A percentile compares a stretch with the other conserved stretches of the same genome.
Conservation (phyloP, 2,329 filamentous ascomycete genomes). For the Monilinia fructigena region DNA sequence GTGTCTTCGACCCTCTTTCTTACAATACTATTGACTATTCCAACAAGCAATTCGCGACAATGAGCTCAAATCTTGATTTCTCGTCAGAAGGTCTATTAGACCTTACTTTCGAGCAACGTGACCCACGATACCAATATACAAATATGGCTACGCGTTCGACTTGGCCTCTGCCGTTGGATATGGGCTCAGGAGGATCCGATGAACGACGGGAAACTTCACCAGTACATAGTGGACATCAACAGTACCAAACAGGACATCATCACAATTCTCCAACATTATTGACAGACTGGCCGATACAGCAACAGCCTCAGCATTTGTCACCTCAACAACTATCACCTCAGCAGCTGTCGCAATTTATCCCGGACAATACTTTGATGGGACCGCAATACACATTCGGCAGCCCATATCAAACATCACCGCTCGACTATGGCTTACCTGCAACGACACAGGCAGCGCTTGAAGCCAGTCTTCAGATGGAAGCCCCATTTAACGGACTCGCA, state of each 20-base stretch:
- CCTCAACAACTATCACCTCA: constrained; percentile 37
- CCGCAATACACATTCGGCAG: constrained; percentile 37
- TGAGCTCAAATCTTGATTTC: constrained; percentile 58
- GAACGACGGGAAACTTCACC: constrained; percentile 39
- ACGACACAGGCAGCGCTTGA: constrained; percentile 63
- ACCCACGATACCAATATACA: constrained; percentile 53
- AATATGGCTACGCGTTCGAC: constrained; percentile 42
- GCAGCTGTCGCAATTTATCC: constrained; percentile 40
- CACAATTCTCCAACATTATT: constrained; percentile 50
- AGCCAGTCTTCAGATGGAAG: constrained; percentile 58
- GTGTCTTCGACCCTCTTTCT: constrained; percentile 39
- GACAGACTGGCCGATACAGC: constrained; percentile 59
- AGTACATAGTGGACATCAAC: constrained; percentile 46
- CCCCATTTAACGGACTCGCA: constrained; percentile 58
- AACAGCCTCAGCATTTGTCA: constrained; percentile 39
- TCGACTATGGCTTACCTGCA: constrained; percentile 41
- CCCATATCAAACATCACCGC: constrained; percentile 38
- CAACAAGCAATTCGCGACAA: constrained; percentile 42
- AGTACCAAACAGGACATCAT: constrained; percentile 45
- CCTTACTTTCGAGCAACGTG: constrained; percentile 58
- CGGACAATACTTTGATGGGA: constrained; percentile 40
- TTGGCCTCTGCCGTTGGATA: constrained; percentile 41
- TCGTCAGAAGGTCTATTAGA: constrained; percentile 62
- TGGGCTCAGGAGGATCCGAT: constrained; percentile 38
- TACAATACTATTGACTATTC: constrained; percentile 49